Percentiles rank a stretch among this genome's conserved stretches.
Evolutionary conservation across 2,329 filamentous ascomycete species (phyloP).

Genomic region (Talaromyces sp.): DNA sequence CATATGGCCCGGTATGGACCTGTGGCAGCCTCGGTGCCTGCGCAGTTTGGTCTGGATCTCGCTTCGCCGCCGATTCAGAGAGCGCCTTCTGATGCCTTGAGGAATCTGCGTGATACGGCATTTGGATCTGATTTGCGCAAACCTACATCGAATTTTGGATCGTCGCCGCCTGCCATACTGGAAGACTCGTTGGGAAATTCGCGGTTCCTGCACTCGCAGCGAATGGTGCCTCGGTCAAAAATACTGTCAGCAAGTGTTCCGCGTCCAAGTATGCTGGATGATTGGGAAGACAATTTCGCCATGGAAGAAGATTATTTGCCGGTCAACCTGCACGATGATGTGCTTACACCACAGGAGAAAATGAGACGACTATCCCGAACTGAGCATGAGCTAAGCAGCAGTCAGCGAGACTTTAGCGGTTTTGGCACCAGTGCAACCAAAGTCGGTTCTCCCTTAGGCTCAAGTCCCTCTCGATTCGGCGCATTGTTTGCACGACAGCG

Average conservation of each 20-base stretch:
- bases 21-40: slow-evolving; percentile 86
- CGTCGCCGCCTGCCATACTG: slow-evolving; percentile 50
- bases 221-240: slow-evolving; percentile 50
- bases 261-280: slow-evolving; percentile 48
- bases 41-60: slow-evolving; percentile 76
- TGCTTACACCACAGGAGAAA: slow-evolving; percentile 58
- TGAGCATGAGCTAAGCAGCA: slow-evolving; percentile 47
- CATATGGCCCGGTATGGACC: slow-evolving; percentile 85
- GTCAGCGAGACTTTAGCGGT: slow-evolving; percentile 46
- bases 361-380: slow-evolving; percentile 56
- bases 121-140: slow-evolving; percentile 67
- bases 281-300: slow-evolving; percentile 61
- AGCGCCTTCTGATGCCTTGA: slow-evolving; percentile 59
- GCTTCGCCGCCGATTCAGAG: slow-evolving; percentile 56
- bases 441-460: slow-evolving; percentile 53
- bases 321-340: slow-evolving; percentile 58
- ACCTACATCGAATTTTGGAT: slow-evolving; percentile 48
- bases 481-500: slow-evolving; percentile 53
- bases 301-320: slow-evolving; percentile 90
- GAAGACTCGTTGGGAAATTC: slow-evolving; percentile 62
- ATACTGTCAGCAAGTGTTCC: slow-evolving; percentile 59
- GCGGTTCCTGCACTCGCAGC: slow-evolving; percentile 61
- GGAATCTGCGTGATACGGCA: slow-evolving; percentile 60
- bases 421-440: slow-evolving; percentile 47
- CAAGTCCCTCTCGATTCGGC: slow-evolving; percentile 59